phyloP scores from a whole-genome alignment of 345 rosid genomes.

The Rhizophora mangle region DNA sequence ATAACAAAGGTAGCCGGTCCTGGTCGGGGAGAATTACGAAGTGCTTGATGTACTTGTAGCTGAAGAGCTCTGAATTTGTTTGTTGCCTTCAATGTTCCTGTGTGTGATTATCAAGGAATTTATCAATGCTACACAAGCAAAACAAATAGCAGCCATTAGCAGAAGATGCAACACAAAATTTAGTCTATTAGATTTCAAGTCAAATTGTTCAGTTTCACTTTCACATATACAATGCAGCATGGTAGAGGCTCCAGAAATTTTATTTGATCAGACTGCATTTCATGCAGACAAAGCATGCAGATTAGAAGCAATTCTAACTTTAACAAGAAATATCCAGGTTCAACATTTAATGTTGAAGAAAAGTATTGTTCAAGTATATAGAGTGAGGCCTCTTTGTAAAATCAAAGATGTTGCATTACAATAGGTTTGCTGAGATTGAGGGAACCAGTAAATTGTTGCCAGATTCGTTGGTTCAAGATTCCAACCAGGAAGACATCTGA shows the following conservation, averaged over 20 bases:
- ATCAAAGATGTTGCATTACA: no score
- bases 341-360: background rate
- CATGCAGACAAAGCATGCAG: background rate
- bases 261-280: background rate
- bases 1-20: conserved; percentile 67
- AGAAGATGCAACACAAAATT: background rate
- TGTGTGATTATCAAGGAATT: conserved; percentile 2
- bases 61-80: conserved; percentile 74
- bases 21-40: conserved; percentile 64
- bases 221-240: background rate
- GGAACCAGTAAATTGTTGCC: no score
- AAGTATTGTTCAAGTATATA: background rate
- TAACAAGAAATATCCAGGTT: background rate
- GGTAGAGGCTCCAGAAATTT: background rate
- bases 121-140: background rate
- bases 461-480: no score
- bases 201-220: background rate
- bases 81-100: conserved; percentile 75
- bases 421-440: no score
- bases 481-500: no score
- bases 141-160: background rate
- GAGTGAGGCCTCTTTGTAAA: background rate
- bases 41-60: conserved; percentile 54
- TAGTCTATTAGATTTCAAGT: background rate
- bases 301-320: background rate